These are phyloP conservation scores for Iris pallida DNA, from an alignment of 116 monocot species.

Conservation along the genomic window DNA sequence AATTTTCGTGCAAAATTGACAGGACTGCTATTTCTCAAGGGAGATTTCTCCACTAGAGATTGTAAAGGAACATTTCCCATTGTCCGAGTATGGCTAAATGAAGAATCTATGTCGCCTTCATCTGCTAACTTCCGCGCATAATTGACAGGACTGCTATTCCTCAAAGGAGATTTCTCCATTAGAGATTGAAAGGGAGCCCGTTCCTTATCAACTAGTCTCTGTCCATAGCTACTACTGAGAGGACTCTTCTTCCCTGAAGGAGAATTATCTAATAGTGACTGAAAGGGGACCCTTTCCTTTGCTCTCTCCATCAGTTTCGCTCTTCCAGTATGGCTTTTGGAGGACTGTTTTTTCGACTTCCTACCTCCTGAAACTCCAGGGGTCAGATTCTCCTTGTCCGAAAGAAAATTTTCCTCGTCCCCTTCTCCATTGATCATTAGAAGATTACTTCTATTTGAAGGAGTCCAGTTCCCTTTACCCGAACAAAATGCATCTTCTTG, in stretches of 20 bases:
- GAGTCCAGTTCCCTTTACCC: conserved; percentile 24
- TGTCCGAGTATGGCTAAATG: background rate
- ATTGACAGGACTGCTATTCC: background rate
- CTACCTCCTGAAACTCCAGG: conserved; percentile 13
- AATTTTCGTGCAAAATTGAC: background rate
- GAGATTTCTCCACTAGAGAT: too few species aligned
- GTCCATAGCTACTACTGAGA: background rate
- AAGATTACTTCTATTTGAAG: too few species aligned
- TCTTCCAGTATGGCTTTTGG: conserved; percentile 11
- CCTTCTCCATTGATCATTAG: background rate
- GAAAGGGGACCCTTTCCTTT: conserved; percentile 49
- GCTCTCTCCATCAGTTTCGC: conserved; percentile 30
- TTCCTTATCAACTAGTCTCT: background rate
- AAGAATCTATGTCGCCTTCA: background rate
- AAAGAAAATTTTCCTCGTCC: conserved; percentile 9
- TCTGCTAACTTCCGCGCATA: background rate
- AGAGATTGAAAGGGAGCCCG: background rate
- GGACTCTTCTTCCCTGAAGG: conserved; percentile 2
- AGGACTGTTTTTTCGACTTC: conserved; percentile 17
- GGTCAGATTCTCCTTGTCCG: conserved; percentile 36
- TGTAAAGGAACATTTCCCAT: background rate
- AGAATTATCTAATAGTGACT: conserved; percentile 31
- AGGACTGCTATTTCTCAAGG: background rate
- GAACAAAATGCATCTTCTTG: conserved; percentile 18
- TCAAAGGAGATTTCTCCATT: background rate